Percentiles rank a stretch among this genome's conserved stretches.
phyloP scores from a whole-genome alignment of 306 rosid species.

The Echinosophora koreensis region DNA sequence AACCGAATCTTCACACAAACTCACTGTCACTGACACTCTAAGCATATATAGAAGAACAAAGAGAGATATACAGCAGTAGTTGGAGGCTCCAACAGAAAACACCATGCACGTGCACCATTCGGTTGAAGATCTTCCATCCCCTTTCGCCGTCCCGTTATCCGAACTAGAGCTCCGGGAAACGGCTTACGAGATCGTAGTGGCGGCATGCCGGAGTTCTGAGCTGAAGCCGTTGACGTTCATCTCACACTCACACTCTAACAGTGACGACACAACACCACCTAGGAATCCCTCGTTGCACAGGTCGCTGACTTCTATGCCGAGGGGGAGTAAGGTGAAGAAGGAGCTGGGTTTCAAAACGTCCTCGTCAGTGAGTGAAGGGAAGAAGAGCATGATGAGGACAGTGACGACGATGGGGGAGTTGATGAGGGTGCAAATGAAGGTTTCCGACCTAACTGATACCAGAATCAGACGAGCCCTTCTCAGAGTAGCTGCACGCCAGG shows the following conservation, averaged over 20 bases:
- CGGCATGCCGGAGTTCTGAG: constrained; percentile 73
- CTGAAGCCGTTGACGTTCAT: constrained; percentile 71
- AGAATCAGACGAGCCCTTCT: constrained; percentile 74
- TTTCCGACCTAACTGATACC: constrained; percentile 76
- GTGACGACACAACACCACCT: no score
- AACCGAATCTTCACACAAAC: constrained; percentile 27
- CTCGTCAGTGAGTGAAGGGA: constrained; percentile 48
- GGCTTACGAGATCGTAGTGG: constrained; percentile 82
- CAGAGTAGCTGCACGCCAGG: constrained; percentile 81
- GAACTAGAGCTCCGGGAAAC: constrained; percentile 75
- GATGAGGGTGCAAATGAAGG: constrained; percentile 76
- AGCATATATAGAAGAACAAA: not conserved
- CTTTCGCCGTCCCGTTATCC: constrained; percentile 57
- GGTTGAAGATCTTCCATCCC: constrained; percentile 60
- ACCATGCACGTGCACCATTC: constrained; percentile 62
- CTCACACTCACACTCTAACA: constrained; percentile 42
- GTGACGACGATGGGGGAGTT: constrained; percentile 69
- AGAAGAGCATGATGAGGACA: constrained; percentile 24
- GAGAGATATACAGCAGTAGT: not conserved
- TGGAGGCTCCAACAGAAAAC: not conserved
- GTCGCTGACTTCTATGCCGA: constrained; percentile 66
- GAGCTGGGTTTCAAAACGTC: constrained; percentile 68
- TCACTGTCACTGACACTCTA: constrained; percentile 27
- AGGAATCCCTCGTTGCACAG: constrained; percentile 63
- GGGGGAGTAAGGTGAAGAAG: constrained; percentile 76